Percentiles rank a stretch among this genome's conserved stretches.
Evolutionary conservation across 2,329 filamentous ascomycete species (phyloP).

Genomic region (Trematosphaeria pertusa): DNA sequence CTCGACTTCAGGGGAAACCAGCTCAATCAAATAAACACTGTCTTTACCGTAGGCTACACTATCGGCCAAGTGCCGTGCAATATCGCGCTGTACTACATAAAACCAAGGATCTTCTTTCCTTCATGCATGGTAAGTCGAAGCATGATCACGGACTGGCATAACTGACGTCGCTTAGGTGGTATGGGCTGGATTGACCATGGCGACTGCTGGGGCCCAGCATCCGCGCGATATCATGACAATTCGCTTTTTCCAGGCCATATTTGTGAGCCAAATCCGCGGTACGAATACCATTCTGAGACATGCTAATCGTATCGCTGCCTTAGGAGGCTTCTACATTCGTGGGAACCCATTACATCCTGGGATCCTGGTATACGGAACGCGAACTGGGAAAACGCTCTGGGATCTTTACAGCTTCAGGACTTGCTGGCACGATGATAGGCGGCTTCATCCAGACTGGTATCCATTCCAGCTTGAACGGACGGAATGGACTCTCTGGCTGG

Average conservation of each 20-base stretch:
- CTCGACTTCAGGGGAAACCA: constrained; percentile 14
- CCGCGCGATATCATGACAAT: constrained; percentile 66
- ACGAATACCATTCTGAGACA: too few species aligned
- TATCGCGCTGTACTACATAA: constrained; percentile 66
- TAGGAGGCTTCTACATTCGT: constrained; percentile 66
- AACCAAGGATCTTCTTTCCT: constrained; percentile 69
- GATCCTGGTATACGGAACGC: constrained; percentile 66
- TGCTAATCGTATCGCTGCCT: too few species aligned
- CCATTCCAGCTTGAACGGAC: constrained; percentile 53
- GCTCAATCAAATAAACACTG: constrained; percentile 13
- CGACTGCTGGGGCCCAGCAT: constrained; percentile 60
- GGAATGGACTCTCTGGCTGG: constrained; percentile 62
- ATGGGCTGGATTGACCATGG: constrained; percentile 71
- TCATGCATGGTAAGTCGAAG: constrained; percentile 61
- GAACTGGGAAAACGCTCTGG: constrained; percentile 68
- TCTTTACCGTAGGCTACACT: constrained; percentile 10
- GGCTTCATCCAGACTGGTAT: constrained; percentile 67
- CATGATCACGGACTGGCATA: not conserved
- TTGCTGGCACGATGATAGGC: constrained; percentile 67
- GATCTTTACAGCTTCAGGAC: constrained; percentile 66
- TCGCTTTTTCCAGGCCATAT: constrained; percentile 61
- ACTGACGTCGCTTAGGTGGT: constrained; percentile 38
- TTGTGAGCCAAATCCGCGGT: too few species aligned
- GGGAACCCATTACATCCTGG: constrained; percentile 65
- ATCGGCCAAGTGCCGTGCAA: constrained; percentile 35